A percentile compares a stretch with the other conserved stretches of the same genome.
These are phyloP conservation scores for Phytophthora vignae DNA, from an alignment of 352 stramenopile species.

Conservation along the genomic window DNA sequence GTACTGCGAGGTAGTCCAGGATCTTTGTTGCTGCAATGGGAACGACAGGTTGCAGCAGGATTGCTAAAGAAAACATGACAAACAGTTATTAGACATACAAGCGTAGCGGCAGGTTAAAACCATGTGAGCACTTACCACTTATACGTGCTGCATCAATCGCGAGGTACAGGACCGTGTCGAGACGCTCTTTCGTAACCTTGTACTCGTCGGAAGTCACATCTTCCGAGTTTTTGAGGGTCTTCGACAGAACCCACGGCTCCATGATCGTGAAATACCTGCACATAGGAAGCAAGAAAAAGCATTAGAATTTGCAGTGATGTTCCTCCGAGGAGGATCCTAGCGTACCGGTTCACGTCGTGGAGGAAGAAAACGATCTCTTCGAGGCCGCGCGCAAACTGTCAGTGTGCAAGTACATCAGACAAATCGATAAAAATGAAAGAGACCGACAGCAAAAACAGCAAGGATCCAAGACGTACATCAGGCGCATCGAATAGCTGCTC, in stretches of 20 bases:
- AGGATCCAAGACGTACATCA: constrained; percentile 53
- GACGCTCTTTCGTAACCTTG: constrained; percentile 43
- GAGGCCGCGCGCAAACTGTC: constrained; percentile 71
- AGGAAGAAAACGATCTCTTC: constrained; percentile 85
- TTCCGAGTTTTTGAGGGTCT: constrained; percentile 51
- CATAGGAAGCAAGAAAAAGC: background rate
- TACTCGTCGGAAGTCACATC: constrained; percentile 45
- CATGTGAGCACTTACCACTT: constrained; percentile 48
- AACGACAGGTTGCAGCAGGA: constrained; percentile 76
- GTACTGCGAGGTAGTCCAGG: constrained; percentile 74
- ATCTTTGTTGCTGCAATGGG: constrained; percentile 67
- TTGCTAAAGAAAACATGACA: constrained; percentile 44
- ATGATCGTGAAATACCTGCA: constrained; percentile 79
- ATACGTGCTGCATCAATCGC: constrained; percentile 79
- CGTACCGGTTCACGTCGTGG: constrained; percentile 80
- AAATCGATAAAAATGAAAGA: background rate
- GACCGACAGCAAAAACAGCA: constrained; percentile 5
- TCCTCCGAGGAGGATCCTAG: background rate
- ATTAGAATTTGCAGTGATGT: background rate
- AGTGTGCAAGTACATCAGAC: constrained; percentile 9
- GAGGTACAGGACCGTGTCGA: constrained; percentile 76
- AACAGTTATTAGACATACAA: background rate
- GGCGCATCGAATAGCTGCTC: constrained; percentile 67
- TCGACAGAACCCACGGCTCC: constrained; percentile 83
- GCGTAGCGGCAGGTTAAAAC: background rate